These are phyloP conservation scores for Pholiota adiposa DNA, from an alignment of 1,284 basidiomycete genomes.

Conservation along the genomic window DNA sequence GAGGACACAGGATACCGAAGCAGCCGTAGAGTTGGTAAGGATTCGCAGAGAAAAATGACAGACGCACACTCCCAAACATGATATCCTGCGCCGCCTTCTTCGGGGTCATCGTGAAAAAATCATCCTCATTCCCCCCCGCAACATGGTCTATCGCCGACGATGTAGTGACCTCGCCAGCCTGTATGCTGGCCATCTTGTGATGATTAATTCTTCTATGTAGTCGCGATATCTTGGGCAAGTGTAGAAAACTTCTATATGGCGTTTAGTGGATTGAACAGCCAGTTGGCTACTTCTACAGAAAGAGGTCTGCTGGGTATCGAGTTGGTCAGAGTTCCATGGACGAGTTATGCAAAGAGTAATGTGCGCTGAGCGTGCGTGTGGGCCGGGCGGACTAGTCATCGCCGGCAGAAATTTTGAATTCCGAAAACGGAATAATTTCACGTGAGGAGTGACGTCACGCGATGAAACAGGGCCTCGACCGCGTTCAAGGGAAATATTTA, in stretches of 20 bases:
- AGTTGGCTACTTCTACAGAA: background rate
- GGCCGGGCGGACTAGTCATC: background rate
- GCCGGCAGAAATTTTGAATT: background rate
- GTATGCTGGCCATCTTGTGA: conserved; percentile 14
- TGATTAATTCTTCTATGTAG: background rate
- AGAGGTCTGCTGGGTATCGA: background rate
- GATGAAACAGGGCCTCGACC: background rate
- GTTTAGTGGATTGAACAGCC: background rate
- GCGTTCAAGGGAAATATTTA: background rate
- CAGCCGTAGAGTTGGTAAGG: background rate
- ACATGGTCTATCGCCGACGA: conserved; percentile 12
- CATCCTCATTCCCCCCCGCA: conserved; percentile 6
- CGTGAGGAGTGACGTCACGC: background rate
- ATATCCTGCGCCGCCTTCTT: conserved; percentile 45
- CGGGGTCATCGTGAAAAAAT: conserved; percentile 19
- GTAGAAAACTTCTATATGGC: background rate
- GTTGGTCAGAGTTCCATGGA: background rate
- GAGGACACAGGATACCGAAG: background rate
- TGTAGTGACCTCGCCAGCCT: conserved; percentile 21
- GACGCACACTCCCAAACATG: conserved; percentile 53
- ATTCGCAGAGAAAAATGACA: background rate
- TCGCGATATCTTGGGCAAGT: background rate
- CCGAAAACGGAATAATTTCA: background rate
- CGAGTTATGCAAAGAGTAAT: background rate
- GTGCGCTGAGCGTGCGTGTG: background rate